A percentile compares a stretch with the other conserved stretches of the same genome.
Conservation (phyloP, 306 rosid species). For the Inga laurina region DNA sequence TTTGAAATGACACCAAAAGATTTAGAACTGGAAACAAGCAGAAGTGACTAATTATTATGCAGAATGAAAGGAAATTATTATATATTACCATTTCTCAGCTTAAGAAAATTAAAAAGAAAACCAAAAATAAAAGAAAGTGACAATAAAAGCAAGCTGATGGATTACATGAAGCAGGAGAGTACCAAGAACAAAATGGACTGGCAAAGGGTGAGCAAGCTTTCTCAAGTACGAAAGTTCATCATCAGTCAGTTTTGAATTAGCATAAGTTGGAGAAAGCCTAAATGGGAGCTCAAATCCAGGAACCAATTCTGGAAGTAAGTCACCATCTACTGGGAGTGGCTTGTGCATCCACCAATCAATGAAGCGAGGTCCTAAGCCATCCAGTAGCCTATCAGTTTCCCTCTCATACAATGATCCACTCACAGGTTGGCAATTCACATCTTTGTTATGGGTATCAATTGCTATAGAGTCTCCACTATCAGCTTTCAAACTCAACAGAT, state of each 20-base stretch:
- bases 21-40: background rate
- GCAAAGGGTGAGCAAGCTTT: slow-evolving; percentile 66
- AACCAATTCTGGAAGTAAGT: slow-evolving; percentile 77
- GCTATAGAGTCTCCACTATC: slow-evolving; percentile 28
- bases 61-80: slow-evolving; percentile 24
- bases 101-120: background rate
- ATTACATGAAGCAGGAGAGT: slow-evolving; percentile 31
- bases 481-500: slow-evolving; percentile 28
- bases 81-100: background rate
- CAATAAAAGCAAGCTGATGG: slow-evolving; percentile 19
- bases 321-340: slow-evolving; percentile 94
- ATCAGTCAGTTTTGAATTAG: slow-evolving; percentile 56
- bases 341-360: slow-evolving; percentile 93
- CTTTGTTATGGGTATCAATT: slow-evolving; percentile 7
- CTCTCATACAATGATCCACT: slow-evolving; percentile 69
- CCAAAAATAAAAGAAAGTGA: background rate
- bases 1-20: background rate
- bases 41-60: background rate
- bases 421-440: slow-evolving; percentile 33
- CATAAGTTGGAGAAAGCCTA: slow-evolving; percentile 67
- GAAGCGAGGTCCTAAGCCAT: slow-evolving; percentile 87
- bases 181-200: slow-evolving; percentile 96
- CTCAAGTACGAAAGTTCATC: slow-evolving; percentile 69
- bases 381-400: slow-evolving; percentile 80
- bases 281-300: slow-evolving; percentile 69